Percentiles rank a stretch among this genome's conserved stretches.
These are phyloP conservation scores for Rhodomyrtus psidioides DNA, from an alignment of 441 rosid species.

Conservation along the genomic window DNA sequence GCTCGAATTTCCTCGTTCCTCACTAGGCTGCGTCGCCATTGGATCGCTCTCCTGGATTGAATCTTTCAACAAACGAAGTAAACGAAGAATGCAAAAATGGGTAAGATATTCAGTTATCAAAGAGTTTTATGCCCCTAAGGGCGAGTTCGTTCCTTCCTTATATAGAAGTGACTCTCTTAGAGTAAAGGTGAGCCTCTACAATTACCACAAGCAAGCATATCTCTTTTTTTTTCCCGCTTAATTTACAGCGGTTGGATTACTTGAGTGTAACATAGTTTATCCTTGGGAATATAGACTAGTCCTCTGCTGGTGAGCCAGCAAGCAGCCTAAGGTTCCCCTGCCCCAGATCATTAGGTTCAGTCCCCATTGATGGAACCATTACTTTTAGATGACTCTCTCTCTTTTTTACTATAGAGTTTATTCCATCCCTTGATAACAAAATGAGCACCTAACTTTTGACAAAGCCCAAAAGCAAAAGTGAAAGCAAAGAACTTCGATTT, in stretches of 20 bases:
- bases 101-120: background rate
- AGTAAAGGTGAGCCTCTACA: background rate
- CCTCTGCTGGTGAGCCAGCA: background rate
- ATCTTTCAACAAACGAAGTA: background rate
- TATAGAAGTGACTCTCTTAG: background rate
- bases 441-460: background rate
- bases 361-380: background rate
- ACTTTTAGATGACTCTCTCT: background rate
- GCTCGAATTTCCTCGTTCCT: too few relatives aligned
- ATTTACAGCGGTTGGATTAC: background rate
- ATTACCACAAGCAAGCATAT: background rate
- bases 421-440: background rate
- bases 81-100: background rate
- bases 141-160: background rate
- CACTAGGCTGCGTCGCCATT: background rate
- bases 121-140: background rate
- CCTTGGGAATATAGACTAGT: background rate
- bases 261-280: background rate
- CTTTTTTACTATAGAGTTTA: background rate
- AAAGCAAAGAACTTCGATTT: background rate
- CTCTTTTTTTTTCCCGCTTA: background rate
- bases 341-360: background rate
- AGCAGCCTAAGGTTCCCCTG: background rate
- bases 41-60: background rate
- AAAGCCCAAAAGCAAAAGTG: background rate